Percentiles rank a stretch among this genome's conserved stretches.
phyloP scores from a whole-genome alignment of 164 flowering plant species.

The Akebia trifoliata region DNA sequence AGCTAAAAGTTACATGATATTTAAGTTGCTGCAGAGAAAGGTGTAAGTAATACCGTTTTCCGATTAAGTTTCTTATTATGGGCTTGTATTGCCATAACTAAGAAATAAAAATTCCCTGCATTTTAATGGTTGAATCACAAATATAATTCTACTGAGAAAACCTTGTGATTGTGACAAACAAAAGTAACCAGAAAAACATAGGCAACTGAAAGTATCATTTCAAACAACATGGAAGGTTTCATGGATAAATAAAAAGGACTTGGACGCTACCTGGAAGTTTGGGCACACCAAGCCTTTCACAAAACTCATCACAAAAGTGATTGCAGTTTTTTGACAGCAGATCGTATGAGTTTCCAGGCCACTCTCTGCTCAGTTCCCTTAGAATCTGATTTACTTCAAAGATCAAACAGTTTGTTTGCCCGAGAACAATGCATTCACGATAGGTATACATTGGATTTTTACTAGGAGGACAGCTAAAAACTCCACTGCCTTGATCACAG shows the following conservation, averaged over 20 bases:
- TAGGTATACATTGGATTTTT: slow-evolving; percentile 94
- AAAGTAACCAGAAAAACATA: too few relatives aligned
- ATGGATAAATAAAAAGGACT: neutral
- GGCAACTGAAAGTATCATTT: neutral
- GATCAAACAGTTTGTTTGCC: slow-evolving; percentile 52
- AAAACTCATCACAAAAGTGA: slow-evolving; percentile 92
- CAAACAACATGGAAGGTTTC: neutral
- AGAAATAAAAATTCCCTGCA: neutral
- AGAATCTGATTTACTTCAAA: slow-evolving; percentile 72
- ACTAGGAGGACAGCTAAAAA: slow-evolving; percentile 75
- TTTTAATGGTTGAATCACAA: too few relatives aligned
- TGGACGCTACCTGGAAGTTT: slow-evolving; percentile 99
- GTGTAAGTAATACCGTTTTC: too few relatives aligned
- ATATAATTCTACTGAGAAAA: too few relatives aligned
- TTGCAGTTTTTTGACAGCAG: slow-evolving; percentile 86
- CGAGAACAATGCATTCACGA: slow-evolving; percentile 76
- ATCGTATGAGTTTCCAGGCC: slow-evolving; percentile 90
- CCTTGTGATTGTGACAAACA: too few relatives aligned
- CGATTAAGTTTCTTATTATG: neutral
- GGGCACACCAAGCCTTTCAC: slow-evolving; percentile 82
- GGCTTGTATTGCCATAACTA: neutral
- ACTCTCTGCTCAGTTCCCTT: slow-evolving; percentile 87
- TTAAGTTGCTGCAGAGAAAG: neutral
- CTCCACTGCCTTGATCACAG: slow-evolving; percentile 91
- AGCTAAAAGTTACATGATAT: neutral